Percentiles rank a stretch among this genome's conserved stretches.
These are phyloP conservation scores for Phoenix roebelenii DNA, from an alignment of 176 grass and related monocot species.

Conservation along the genomic window DNA sequence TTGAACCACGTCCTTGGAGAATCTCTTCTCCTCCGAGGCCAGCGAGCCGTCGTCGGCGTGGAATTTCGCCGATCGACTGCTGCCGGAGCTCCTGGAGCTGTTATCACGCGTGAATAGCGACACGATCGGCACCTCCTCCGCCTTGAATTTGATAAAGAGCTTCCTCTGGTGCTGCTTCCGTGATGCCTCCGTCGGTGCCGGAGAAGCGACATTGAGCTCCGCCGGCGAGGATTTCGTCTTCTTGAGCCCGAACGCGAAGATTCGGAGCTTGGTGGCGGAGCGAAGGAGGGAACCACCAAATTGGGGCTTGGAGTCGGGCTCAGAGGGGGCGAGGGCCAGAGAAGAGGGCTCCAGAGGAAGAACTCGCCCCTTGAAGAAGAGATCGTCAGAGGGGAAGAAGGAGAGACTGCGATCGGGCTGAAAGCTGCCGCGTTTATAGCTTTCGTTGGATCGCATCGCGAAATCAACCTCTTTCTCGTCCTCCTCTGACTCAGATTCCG, in stretches of 20 bases:
- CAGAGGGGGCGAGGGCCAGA: neutral
- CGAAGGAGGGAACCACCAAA: slow-evolving; percentile 18
- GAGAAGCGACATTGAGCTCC: neutral
- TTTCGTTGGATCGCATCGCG: slow-evolving; percentile 34
- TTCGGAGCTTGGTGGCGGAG: slow-evolving; percentile 34
- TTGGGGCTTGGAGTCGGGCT: slow-evolving; percentile 23
- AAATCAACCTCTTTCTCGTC: slow-evolving; percentile 27
- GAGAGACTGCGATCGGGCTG: neutral
- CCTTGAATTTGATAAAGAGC: slow-evolving; percentile 12
- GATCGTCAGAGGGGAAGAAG: slow-evolving; percentile 37
- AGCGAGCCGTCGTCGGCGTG: slow-evolving; percentile 29
- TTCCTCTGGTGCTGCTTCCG: neutral
- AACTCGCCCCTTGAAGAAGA: slow-evolving; percentile 27
- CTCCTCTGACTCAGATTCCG: slow-evolving; percentile 38
- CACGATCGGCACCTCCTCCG: slow-evolving; percentile 5
- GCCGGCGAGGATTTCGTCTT: slow-evolving; percentile 27
- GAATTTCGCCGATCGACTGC: slow-evolving; percentile 23
- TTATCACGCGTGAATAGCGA: slow-evolving; percentile 51
- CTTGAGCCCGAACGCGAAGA: slow-evolving; percentile 49
- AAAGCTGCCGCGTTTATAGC: neutral
- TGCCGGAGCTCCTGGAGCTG: slow-evolving; percentile 39
- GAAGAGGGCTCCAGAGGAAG: slow-evolving; percentile 9
- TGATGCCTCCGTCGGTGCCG: neutral
- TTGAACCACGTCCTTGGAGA: slow-evolving; percentile 34
- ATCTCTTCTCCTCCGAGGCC: slow-evolving; percentile 6